Percentiles rank a stretch among this genome's conserved stretches.
phyloP scores from a whole-genome alignment of 345 rosid genomes.

The Eucalyptus shirleyi region DNA sequence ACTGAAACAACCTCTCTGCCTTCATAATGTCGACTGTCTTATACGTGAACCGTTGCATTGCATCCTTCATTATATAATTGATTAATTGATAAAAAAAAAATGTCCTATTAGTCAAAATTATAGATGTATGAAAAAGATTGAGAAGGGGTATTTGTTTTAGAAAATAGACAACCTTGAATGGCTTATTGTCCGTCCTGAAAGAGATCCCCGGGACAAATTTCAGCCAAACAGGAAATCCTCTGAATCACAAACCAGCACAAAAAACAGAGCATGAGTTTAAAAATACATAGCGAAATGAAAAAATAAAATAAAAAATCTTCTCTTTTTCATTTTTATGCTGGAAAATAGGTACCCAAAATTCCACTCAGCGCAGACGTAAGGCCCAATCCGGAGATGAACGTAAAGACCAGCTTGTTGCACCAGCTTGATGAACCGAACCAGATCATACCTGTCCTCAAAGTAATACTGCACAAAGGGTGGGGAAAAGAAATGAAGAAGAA shows the following conservation, averaged over 20 bases:
- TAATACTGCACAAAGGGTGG: conserved; percentile 4
- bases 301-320: background rate
- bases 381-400: conserved; percentile 9
- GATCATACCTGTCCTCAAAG: conserved; percentile 28
- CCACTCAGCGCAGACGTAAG: conserved; percentile 9
- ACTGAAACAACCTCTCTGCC: conserved; percentile 18
- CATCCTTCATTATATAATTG: background rate
- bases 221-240: conserved; percentile 13
- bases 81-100: background rate
- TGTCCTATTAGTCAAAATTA: background rate
- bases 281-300: background rate
- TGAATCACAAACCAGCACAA: background rate
- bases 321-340: background rate
- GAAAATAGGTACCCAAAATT: conserved; percentile 1
- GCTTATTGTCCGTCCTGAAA: conserved; percentile 7
- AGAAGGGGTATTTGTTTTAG: background rate
- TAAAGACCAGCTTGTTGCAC: conserved; percentile 32
- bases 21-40: conserved; percentile 31
- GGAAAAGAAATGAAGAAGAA: background rate
- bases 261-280: background rate
- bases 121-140: background rate
- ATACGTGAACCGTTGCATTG: conserved; percentile 27
- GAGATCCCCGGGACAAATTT: conserved; percentile 6
- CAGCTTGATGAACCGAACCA: conserved; percentile 30
- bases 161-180: background rate